Conservation (phyloP, 805 yeast genomes). For the Citeromyces nyonsensis region DNA sequence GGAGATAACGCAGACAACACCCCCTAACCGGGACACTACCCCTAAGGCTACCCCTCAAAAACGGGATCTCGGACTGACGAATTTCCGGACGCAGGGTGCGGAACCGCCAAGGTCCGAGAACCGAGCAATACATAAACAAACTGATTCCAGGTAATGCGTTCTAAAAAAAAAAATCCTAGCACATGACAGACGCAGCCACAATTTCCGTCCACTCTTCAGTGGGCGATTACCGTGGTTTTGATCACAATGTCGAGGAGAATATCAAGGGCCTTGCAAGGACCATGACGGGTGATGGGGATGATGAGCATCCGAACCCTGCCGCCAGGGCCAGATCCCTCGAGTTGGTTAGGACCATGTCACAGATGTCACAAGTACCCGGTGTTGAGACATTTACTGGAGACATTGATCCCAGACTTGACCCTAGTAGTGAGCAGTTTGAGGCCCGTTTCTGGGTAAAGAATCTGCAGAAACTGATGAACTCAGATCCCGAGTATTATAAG, state of each 20-base stretch:
- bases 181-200: too few relatives aligned
- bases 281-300: conserved; percentile 10
- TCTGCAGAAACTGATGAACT: conserved; percentile 30
- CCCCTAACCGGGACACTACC: too few relatives aligned
- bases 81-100: too few relatives aligned
- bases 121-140: too few relatives aligned
- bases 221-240: conserved; percentile 19
- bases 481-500: conserved; percentile 48
- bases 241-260: conserved; percentile 13
- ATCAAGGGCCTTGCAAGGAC: conserved; percentile 26
- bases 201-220: conserved; percentile 2
- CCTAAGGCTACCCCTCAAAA: too few relatives aligned
- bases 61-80: too few relatives aligned
- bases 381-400: conserved; percentile 17
- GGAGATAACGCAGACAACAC: too few relatives aligned
- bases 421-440: conserved; percentile 39
- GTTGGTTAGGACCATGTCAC: conserved; percentile 21
- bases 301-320: conserved; percentile 2
- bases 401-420: conserved; percentile 33
- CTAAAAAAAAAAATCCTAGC: too few relatives aligned
- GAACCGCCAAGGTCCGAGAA: too few relatives aligned
- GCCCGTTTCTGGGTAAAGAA: conserved; percentile 58
- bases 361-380: conserved; percentile 40
- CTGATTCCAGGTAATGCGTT: too few relatives aligned
- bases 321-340: conserved; percentile 5